Evolutionary conservation across 2,329 filamentous ascomycete genomes (phyloP).

Genomic region (Colletotrichum sp.): DNA sequence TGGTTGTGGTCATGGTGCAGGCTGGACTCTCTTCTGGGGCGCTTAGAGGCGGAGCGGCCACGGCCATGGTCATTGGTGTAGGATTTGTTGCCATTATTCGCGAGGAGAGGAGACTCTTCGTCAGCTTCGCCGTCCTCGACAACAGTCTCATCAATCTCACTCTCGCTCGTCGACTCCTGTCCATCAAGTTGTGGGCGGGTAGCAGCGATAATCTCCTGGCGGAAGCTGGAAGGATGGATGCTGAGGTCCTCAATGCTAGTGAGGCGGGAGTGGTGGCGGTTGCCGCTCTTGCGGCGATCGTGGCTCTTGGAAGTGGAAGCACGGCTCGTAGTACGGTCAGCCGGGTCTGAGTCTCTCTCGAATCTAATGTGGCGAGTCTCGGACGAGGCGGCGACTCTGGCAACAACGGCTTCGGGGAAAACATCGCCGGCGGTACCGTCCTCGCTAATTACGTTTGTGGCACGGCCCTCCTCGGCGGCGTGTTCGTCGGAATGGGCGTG

Average conservation of each 20-base stretch:
- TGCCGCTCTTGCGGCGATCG: constrained; percentile 51
- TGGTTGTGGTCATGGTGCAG: constrained; percentile 80
- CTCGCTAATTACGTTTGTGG: constrained; percentile 49
- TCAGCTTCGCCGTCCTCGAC: constrained; percentile 47
- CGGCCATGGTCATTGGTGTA: constrained; percentile 21
- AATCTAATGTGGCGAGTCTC: constrained; percentile 47
- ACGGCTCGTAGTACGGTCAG: constrained; percentile 26
- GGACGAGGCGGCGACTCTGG: constrained; percentile 44
- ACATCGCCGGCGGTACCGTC: constrained; percentile 67
- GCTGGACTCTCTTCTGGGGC: constrained; percentile 52
- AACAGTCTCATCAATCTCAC: constrained; percentile 52
- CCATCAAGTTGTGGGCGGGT: constrained; percentile 54
- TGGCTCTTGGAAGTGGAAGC: constrained; percentile 40
- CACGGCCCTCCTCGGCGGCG: constrained; percentile 58
- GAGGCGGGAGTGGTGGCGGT: constrained; percentile 61
- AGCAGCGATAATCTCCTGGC: constrained; percentile 92
- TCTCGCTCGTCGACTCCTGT: constrained; percentile 60
- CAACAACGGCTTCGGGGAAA: constrained; percentile 66
- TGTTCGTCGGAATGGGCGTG: constrained; percentile 35
- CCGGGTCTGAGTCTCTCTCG: constrained; percentile 33
- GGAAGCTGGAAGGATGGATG: constrained; percentile 87
- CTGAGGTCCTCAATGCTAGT: constrained; percentile 75
- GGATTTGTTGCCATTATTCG: constrained; percentile 31
- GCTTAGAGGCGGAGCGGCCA: constrained; percentile 24
- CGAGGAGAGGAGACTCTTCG: constrained; percentile 55